Conservation (phyloP, 139 green algal species). For the Chlorella sp. region DNA sequence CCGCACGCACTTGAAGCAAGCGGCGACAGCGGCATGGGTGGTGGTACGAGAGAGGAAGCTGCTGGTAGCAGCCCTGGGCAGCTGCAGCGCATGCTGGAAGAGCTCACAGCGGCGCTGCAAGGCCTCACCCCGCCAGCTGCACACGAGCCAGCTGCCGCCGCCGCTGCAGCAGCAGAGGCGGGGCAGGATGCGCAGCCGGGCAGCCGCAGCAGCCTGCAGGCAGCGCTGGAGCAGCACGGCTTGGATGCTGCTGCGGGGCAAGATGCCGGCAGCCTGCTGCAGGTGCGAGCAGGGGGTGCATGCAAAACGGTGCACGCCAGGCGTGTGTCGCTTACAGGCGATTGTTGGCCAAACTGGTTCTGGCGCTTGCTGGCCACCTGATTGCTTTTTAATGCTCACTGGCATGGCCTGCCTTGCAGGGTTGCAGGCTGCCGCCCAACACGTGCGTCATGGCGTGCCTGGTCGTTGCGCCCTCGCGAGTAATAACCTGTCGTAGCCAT, state of each 20-base stretch:
- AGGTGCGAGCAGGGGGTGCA: too few species aligned
- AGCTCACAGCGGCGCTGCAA: constrained; percentile 2
- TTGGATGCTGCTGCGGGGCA: not conserved
- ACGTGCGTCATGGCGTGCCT: too few species aligned
- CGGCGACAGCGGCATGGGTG: not conserved
- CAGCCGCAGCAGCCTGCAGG: not conserved
- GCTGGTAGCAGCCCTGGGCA: not conserved
- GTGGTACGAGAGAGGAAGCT: not conserved
- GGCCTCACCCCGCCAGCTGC: not conserved
- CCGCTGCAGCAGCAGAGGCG: not conserved
- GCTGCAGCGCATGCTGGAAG: not conserved
- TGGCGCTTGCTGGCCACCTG: not conserved
- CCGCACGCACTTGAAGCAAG: not conserved
- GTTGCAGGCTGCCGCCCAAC: too few species aligned
- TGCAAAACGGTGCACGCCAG: not conserved
- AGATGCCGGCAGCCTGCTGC: not conserved
- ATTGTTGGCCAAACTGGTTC: not conserved
- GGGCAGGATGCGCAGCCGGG: not conserved
- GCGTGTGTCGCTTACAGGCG: too few species aligned
- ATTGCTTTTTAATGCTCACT: too few species aligned
- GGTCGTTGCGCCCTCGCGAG: too few species aligned
- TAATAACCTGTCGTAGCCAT: too few species aligned
- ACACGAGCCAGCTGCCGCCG: not conserved
- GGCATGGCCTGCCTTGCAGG: too few species aligned
- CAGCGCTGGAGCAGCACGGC: constrained; percentile 5